Base-by-base conservation (phyloP, 2,329 filamentous ascomycete genomes). In the Botrytis fabae region DNA sequence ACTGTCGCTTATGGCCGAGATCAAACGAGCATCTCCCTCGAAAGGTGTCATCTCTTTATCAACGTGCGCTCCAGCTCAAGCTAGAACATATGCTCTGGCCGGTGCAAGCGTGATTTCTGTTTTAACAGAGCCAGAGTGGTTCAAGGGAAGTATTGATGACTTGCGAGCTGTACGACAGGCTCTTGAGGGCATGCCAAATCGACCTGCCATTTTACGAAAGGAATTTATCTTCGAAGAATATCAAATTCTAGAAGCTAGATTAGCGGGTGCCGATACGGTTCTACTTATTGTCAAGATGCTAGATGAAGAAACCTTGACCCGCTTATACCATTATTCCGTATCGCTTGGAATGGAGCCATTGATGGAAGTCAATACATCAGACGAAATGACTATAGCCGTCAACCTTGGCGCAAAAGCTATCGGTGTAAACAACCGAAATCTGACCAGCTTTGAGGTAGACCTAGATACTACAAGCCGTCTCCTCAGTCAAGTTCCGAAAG, bases 201-300 rank as follows among this genome's bases (percentile, higher is more conserved):
- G 96, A 70, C 97, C 96, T 4, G 97, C 95, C 2, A 89, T 99
- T 20, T 85, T 99, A 44, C 91, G 97, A 38, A 99, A 99, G 81
- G 96, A 99, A 78, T 99, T 99, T 79, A 90, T 99, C 59, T 99
- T 98, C 79, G 95, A 98, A 63, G 94, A 98, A 81, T 99, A 99
- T 81, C 96, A 99, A 82, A 98, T 99, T 71, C 86, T 99, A 10
- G 96, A 99, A 83, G 96, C 95, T 42, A 89, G 97, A 65, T 85
- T 99, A 72, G 94, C 95, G 20, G 96, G 96, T 76, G 96, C 96
- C 12, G 95, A 99, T 82, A 98, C 95, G 0, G 92, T 99, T 28
- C 86, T 99, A 40, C 87, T 99, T 32, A 99, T 99, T 77, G 96
- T 99, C 69, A 99, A 99, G 85, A 99, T 99, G 96, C 89, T 99